Conservation (phyloP, 2,329 filamentous ascomycete species). For the Cladophialophora immunda region DNA sequence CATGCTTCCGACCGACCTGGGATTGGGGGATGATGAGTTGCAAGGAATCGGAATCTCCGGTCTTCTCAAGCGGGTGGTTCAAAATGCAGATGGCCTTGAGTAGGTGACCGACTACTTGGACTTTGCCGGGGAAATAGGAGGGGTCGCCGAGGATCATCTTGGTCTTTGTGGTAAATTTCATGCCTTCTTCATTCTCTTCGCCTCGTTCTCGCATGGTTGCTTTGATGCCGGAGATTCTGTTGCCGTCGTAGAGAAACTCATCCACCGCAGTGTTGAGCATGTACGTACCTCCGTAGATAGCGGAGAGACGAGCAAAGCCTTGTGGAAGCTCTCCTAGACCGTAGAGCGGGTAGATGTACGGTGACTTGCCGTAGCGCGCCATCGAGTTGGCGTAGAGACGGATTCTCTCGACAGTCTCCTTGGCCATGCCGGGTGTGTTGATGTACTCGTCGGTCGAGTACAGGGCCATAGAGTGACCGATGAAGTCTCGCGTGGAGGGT, state of each 20-base stretch:
- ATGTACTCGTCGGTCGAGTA: constrained; percentile 92
- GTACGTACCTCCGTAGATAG: constrained; percentile 98
- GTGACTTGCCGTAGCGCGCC: constrained; percentile 95
- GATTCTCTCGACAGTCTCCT: constrained; percentile 90
- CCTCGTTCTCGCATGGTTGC: constrained; percentile 92
- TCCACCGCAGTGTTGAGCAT: constrained; percentile 98
- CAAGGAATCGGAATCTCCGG: constrained; percentile 84
- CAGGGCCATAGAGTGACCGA: constrained; percentile 97
- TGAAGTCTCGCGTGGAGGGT: constrained; percentile 87
- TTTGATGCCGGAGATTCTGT: constrained; percentile 93
- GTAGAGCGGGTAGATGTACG: constrained; percentile 99
- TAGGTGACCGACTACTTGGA: constrained; percentile 85
- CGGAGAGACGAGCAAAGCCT: constrained; percentile 94
- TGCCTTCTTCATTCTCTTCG: constrained; percentile 70
- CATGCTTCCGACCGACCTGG: constrained; percentile 95
- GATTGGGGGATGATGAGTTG: constrained; percentile 98
- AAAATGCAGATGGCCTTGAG: constrained; percentile 97
- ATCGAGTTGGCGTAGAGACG: constrained; percentile 97
- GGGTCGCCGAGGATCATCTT: constrained; percentile 97
- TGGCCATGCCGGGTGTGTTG: constrained; percentile 73
- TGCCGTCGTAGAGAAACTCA: constrained; percentile 83
- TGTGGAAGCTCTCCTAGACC: constrained; percentile 96
- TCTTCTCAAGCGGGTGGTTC: constrained; percentile 92
- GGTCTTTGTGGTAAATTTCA: constrained; percentile 96
- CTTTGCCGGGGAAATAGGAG: constrained; percentile 93